Percentiles rank a stretch among this genome's conserved stretches.
Evolutionary conservation across 768 basidiomycete species (phyloP).

Genomic region (Kwoniella sp.): DNA sequence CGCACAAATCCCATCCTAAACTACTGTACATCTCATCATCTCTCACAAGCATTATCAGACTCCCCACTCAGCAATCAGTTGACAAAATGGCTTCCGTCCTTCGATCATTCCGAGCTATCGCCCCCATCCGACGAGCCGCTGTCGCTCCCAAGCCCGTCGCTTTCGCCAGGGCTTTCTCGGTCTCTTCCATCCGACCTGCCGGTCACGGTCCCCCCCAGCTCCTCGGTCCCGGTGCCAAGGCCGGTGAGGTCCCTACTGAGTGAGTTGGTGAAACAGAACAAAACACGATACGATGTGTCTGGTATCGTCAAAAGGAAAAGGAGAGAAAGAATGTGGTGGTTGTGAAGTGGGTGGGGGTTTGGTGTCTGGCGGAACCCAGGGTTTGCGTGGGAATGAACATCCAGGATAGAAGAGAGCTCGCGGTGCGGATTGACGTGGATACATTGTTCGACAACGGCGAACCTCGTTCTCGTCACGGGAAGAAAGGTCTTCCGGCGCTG

Average conservation of each 20-base stretch:
- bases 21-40: neutral
- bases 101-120: constrained; percentile 34
- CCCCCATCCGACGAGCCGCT: constrained; percentile 20
- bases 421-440: too few species aligned
- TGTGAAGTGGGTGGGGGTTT: too few species aligned
- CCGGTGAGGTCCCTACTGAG: constrained; percentile 54
- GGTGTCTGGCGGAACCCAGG: too few species aligned
- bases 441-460: too few species aligned
- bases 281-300: neutral
- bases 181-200: constrained; percentile 34
- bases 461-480: too few species aligned
- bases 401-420: too few species aligned
- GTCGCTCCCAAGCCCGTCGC: constrained; percentile 6
- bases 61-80: constrained; percentile 17
- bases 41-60: neutral
- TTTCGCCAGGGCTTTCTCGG: constrained; percentile 38
- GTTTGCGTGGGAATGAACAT: too few species aligned
- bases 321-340: neutral
- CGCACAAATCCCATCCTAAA: neutral
- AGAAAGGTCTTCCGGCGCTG: too few species aligned
- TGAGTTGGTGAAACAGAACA: constrained; percentile 32
- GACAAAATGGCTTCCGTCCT: constrained; percentile 42
- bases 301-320: neutral
- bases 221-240: constrained; percentile 51
- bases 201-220: constrained; percentile 52